Evolutionary conservation across 176 grass and related monocot species (phyloP).

Genomic region (Hsuehochloa calcarea): DNA sequence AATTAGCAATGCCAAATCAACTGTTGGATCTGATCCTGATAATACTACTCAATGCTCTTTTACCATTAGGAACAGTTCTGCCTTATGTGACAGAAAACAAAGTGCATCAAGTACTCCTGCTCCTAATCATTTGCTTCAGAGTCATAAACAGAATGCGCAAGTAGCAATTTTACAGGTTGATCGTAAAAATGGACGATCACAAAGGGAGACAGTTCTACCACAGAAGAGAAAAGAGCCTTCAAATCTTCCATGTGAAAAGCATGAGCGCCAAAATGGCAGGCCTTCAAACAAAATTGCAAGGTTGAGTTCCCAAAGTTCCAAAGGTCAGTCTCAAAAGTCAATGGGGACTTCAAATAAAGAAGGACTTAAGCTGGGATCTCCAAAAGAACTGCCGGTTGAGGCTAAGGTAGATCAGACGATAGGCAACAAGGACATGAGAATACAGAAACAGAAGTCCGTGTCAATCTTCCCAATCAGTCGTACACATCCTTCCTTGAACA

Average conservation of each 20-base stretch:
- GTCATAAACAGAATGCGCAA: background rate
- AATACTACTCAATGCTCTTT: background rate
- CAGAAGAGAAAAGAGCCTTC: constrained; percentile 34
- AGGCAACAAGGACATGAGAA: background rate
- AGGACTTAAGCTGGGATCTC: constrained; percentile 9
- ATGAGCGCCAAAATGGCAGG: background rate
- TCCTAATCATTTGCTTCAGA: constrained; percentile 26
- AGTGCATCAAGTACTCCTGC: constrained; percentile 15
- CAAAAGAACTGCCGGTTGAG: background rate
- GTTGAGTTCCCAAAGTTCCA: background rate
- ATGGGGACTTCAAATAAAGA: background rate
- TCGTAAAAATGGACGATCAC: background rate
- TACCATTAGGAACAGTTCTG: background rate
- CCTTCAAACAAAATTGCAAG: constrained; percentile 25
- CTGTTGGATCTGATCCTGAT: constrained; percentile 14
- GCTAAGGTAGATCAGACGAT: constrained; percentile 12
- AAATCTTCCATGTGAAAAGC: background rate
- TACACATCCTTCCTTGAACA: background rate
- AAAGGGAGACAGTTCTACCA: background rate
- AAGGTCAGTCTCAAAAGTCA: background rate
- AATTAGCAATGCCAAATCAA: constrained; percentile 7
- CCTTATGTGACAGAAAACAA: constrained; percentile 3
- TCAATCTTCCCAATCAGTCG: constrained; percentile 4
- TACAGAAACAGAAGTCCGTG: background rate
- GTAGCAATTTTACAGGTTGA: background rate